Evolutionary conservation across 2,329 filamentous ascomycete species (phyloP), one percentile per base, ranked within the genome.

Genomic region (Fusarium xyrophilum): DNA sequence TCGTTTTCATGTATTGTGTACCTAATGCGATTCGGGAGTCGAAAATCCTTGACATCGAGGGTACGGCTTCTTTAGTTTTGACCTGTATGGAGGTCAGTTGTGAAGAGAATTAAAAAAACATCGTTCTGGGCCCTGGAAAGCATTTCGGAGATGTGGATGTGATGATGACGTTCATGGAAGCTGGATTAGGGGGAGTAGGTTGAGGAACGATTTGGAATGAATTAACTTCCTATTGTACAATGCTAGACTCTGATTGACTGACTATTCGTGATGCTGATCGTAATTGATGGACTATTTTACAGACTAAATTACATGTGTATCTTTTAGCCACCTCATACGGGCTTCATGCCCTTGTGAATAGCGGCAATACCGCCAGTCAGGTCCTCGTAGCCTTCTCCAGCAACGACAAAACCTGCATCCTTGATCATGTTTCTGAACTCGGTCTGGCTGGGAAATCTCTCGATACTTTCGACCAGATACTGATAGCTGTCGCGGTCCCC

Each of bases 401-500:
- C 93, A 43, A 97, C 88, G 67, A 91, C 83, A 76, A 99, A 99
- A 2, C 95, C 95, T 6, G 93, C 95, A 28, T 90, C 87, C 70
- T 86, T 79, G 75, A 97, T 96, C 92, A 97, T 93, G 35, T 88
- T 85, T 69, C 90, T 86, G 76, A 97, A 99, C 70, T 93, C 89
- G 54, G 89, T 85, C 82, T 99, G 96, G 71, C 84, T 90, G 1
- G 96, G 96, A 77, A 98, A 98, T 48, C 87, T 84, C 81, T 97
- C 94, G 79, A 99, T 99, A 79, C 94, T 97, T 85, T 99, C 96
- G 13, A 99, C 96, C 13, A 99, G 85, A 80, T 99, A 99, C 84
- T 99, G 96, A 80, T 99, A 99, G 78, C 93, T 97, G 76, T 96
- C 95, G 59, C 95, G 85, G 78, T 99, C 96, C 10, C 93, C 93